Base-by-base conservation (phyloP, 2,329 filamentous ascomycete genomes). In the Penicillium hordei region DNA sequence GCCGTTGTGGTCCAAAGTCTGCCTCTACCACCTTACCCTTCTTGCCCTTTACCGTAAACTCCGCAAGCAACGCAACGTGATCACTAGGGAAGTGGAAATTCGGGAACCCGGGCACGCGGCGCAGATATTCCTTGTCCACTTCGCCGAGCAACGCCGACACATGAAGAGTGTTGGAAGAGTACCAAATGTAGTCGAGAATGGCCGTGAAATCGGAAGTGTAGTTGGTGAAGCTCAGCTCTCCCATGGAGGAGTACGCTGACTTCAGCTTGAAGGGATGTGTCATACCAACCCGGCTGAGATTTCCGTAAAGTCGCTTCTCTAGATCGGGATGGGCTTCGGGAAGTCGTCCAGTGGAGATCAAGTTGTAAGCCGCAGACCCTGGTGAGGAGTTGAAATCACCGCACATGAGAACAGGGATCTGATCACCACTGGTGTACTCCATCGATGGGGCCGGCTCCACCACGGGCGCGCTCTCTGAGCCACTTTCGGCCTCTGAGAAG, bases 151-250 rank as follows among this genome's bases (percentile, higher is more conserved):
- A 77, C 52, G 89, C 89, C 19, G 91, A 88, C 25, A 95, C 89
- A 71, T 94, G 90, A 44, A 97, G 81, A 23, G 89, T 87, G 75
- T 94, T 96, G 57, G 91, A 93, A 56, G 92, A 93, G 77, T 96
- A 99, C 92, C 93, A 97, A 69, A 99, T 91, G 76, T 97, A 97
- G 74, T 99, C 94, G 65, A 99, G 89, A 57, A 95, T 90, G 61
- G 92, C 93, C 51, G 86, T 85, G 77, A 97, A 99, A n/a, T 87
- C 86, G 1, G 94, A 93, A 15, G 92, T 95, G 76, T 97, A 99
- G 76, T 99, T 99, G 46, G 94, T 99, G 75, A 96, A 99, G 5
- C 87, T 86, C 67, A 97, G 79, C 72, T 96, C 91, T 57, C 92
- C 89, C 52, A 96, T 88, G 62, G 89, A 85, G 36, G 86, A 85